phyloP scores from a whole-genome alignment of 2,329 filamentous ascomycete genomes.

The Xylariaceae sp. region DNA sequence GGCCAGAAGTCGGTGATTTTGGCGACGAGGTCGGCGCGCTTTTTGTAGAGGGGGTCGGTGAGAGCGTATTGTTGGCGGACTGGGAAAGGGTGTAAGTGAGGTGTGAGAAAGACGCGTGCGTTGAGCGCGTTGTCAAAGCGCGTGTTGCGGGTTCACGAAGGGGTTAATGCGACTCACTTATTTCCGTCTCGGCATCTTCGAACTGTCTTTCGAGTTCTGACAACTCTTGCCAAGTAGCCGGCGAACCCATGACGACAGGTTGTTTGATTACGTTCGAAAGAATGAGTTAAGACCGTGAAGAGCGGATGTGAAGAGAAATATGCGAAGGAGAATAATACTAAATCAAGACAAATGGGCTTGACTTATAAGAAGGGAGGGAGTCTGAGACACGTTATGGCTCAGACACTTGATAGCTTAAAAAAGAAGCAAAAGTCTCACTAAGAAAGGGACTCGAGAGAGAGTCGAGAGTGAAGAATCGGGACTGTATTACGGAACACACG shows the following conservation, averaged over 20 bases:
- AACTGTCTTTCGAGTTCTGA: slow-evolving; percentile 77
- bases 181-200: slow-evolving; percentile 73
- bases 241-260: slow-evolving; percentile 17
- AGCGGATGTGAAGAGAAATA: too few species aligned
- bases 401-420: too few species aligned
- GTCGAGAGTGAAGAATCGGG: too few species aligned
- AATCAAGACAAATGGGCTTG: background rate
- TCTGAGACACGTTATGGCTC: too few species aligned
- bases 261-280: background rate
- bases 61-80: slow-evolving; percentile 69
- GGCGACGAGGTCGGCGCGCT: slow-evolving; percentile 64
- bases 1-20: slow-evolving; percentile 89
- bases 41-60: slow-evolving; percentile 66
- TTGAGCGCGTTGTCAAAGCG: background rate
- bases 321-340: background rate
- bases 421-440: too few species aligned
- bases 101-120: background rate
- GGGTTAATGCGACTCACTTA: slow-evolving; percentile 54
- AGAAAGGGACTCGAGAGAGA: too few species aligned
- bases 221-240: slow-evolving; percentile 68
- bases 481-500: too few species aligned
- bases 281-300: background rate
- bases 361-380: background rate
- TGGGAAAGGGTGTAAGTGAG: slow-evolving; percentile 32
- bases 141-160: background rate